A percentile compares a stretch with the other conserved stretches of the same genome.
Conservation (phyloP, 129 eudicot species). For the sunflower (Helianthus annuus) region HanXRQr2.0-SUNRISE NC_035446.2:127368403-127368902, state of each 20-base stretch:
- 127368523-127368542: constrained; percentile 15
- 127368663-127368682: constrained; percentile 54
- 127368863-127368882: neutral
- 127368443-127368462: neutral
- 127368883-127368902: neutral
- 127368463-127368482: neutral
- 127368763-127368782: constrained; percentile 30
- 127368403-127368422: neutral
- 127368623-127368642: constrained; percentile 37
- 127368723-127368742: constrained; percentile 68
- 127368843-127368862: constrained; percentile 43
- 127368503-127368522: neutral
- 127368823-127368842: constrained; percentile 36
- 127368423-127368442: neutral
- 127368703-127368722: constrained; percentile 68
- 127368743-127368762: constrained; percentile 49
- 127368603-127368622: constrained; percentile 25
- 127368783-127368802: constrained; percentile 24
- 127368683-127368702: constrained; percentile 62
- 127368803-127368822: constrained; percentile 32
- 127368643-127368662: constrained; percentile 44
- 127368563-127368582: constrained; percentile 84
- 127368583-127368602: constrained; percentile 24
- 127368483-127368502: neutral
- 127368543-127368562: constrained; percentile 58